Conservation (phyloP, 73 alveolate genomes). For the Loxodes magnus region DNA sequence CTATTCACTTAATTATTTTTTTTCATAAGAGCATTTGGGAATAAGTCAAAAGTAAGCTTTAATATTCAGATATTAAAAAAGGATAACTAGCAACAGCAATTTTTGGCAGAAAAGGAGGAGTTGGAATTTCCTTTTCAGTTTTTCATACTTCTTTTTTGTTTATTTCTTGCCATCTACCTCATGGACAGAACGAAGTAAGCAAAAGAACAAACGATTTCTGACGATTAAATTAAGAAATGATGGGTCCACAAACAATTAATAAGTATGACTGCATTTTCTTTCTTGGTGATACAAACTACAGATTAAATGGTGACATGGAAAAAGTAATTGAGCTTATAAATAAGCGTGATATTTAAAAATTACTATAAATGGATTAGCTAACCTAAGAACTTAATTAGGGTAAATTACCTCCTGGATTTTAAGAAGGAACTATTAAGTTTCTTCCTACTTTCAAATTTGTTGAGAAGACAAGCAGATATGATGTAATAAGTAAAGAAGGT, state of each 20-base stretch:
- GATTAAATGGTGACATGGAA: constrained; percentile 40
- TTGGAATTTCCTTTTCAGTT: constrained; percentile 51
- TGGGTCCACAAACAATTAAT: constrained; percentile 8
- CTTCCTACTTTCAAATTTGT: constrained; percentile 69
- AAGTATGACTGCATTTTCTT: constrained; percentile 62
- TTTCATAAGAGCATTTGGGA: neutral
- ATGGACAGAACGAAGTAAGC: constrained; percentile 52
- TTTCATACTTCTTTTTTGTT: constrained; percentile 49
- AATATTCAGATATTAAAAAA: neutral
- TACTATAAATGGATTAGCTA: constrained; percentile 23
- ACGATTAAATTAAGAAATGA: neutral
- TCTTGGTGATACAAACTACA: constrained; percentile 78
- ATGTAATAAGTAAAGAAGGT: constrained; percentile 19
- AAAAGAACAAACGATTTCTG: constrained; percentile 15
- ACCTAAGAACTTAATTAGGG: neutral
- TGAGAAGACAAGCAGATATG: constrained; percentile 36
- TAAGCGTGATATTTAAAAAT: constrained; percentile 14
- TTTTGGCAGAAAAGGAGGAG: constrained; percentile 85
- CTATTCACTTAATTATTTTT: constrained; percentile 2
- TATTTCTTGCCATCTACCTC: constrained; percentile 70
- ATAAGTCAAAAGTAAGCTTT: no score
- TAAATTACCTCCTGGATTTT: constrained; percentile 21
- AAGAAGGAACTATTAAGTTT: constrained; percentile 68
- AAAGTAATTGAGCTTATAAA: constrained; percentile 19
- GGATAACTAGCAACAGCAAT: constrained; percentile 10